Evolutionary conservation across 805 yeast genomes (phyloP).

Genomic region (Saturnispora gosingensis): DNA sequence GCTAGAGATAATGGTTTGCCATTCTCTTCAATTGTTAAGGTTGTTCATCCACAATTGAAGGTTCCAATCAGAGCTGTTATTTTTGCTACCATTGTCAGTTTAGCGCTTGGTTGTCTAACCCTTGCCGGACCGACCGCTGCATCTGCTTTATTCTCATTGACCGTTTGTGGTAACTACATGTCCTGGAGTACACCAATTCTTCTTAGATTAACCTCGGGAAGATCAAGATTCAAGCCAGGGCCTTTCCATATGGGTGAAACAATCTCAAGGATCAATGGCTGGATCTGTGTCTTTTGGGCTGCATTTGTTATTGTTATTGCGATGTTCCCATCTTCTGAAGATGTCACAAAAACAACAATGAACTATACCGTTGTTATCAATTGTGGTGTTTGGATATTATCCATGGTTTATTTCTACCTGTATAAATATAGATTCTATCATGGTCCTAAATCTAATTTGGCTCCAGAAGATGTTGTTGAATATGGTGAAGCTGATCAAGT

Average conservation of each 20-base stretch:
- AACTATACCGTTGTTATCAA: conserved; percentile 62
- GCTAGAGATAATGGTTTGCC: conserved; percentile 65
- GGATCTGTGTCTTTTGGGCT: conserved; percentile 42
- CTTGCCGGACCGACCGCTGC: conserved; percentile 54
- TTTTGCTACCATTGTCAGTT: conserved; percentile 42
- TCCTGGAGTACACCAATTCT: conserved; percentile 58
- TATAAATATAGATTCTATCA: conserved; percentile 20
- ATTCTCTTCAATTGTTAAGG: conserved; percentile 44
- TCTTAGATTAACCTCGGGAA: conserved; percentile 41
- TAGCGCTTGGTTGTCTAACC: conserved; percentile 47
- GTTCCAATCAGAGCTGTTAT: conserved; percentile 60
- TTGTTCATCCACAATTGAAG: conserved; percentile 44
- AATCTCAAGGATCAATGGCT: conserved; percentile 35
- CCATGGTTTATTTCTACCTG: conserved; percentile 17
- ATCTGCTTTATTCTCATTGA: conserved; percentile 56
- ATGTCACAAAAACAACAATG: conserved; percentile 42
- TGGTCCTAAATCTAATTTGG: conserved; percentile 24
- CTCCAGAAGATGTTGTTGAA: conserved; percentile 14
- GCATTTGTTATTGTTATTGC: conserved; percentile 44
- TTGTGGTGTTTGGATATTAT: conserved; percentile 32
- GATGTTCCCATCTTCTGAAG: conserved; percentile 47
- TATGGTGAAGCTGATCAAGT: conserved; percentile 12
- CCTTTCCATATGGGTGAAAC: conserved; percentile 51
- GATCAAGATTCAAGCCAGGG: conserved; percentile 50
- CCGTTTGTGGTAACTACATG: conserved; percentile 51